A percentile compares a stretch with the other conserved stretches of the same genome.
Evolutionary conservation across 257 asterid genomes (phyloP).

Genomic region (Linaria vulgaris): DNA sequence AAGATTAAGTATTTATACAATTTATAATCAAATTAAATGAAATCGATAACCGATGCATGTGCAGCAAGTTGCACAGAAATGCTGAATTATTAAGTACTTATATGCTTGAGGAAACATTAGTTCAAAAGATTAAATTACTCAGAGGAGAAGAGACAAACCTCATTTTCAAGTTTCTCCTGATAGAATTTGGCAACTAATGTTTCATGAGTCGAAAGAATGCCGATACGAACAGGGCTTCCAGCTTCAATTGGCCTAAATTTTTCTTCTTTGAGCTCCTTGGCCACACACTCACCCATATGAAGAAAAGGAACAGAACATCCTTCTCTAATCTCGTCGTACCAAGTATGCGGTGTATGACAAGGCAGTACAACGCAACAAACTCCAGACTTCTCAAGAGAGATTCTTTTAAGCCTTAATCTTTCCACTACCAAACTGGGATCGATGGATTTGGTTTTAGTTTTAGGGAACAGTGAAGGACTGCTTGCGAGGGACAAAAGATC

Average conservation of each 20-base stretch:
- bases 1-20: too few relatives aligned
- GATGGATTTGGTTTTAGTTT: neutral
- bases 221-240: constrained; percentile 62
- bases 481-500: constrained; percentile 42
- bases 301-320: constrained; percentile 70
- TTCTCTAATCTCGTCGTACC: constrained; percentile 57
- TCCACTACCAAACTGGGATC: constrained; percentile 42
- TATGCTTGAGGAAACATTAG: neutral
- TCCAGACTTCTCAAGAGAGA: constrained; percentile 61
- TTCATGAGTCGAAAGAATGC: constrained; percentile 50
- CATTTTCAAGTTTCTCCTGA: constrained; percentile 59
- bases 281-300: constrained; percentile 73
- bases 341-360: constrained; percentile 60
- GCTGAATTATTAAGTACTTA: too few relatives aligned
- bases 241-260: constrained; percentile 67
- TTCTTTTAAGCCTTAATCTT: constrained; percentile 49
- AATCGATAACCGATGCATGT: too few relatives aligned
- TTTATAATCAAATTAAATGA: too few relatives aligned
- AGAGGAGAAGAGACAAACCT: constrained; percentile 39
- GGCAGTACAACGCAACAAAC: constrained; percentile 73
- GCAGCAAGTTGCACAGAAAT: too few relatives aligned
- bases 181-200: constrained; percentile 43
- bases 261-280: constrained; percentile 63
- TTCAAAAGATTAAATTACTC: neutral
- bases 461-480: constrained; percentile 29